Evolutionary conservation across 371 early-diverging fungal species (phyloP).

Genomic region (Zychaea mexicana): DNA sequence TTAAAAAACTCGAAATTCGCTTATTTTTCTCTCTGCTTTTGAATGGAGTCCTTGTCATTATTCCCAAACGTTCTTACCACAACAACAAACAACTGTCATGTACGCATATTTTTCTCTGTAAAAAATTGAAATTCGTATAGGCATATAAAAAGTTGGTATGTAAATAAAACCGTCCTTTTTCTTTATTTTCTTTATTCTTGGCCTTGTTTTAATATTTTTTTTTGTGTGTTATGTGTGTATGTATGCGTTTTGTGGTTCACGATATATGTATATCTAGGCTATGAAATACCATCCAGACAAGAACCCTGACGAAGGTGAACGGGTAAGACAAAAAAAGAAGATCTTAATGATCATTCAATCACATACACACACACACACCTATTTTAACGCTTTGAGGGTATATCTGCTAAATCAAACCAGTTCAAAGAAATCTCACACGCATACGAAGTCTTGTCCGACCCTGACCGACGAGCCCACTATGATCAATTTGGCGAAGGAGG

Average conservation of each 20-base stretch:
- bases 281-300: slow-evolving; percentile 98
- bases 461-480: slow-evolving; percentile 82
- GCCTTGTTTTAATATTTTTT: too few species aligned
- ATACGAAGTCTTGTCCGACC: slow-evolving; percentile 93
- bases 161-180: too few species aligned
- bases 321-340: slow-evolving; percentile 21
- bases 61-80: not conserved
- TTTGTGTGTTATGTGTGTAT: not conserved
- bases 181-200: too few species aligned
- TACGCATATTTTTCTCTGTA: not conserved
- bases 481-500: slow-evolving; percentile 91
- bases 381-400: not conserved
- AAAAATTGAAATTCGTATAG: slow-evolving; percentile 26
- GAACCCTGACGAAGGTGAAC: slow-evolving; percentile 55
- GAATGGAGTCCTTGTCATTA: not conserved
- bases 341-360: too few species aligned
- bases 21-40: not conserved
- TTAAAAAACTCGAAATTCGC: too few species aligned
- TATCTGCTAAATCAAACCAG: slow-evolving; percentile 36
- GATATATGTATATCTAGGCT: slow-evolving; percentile 56
- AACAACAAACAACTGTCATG: too few species aligned
- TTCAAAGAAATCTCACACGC: slow-evolving; percentile 95
- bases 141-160: slow-evolving; percentile 88
- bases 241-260: not conserved
- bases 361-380: too few species aligned